Conservation (phyloP, 192 early-diverging fungal species). For the Umbelopsis isabellina region DNA sequence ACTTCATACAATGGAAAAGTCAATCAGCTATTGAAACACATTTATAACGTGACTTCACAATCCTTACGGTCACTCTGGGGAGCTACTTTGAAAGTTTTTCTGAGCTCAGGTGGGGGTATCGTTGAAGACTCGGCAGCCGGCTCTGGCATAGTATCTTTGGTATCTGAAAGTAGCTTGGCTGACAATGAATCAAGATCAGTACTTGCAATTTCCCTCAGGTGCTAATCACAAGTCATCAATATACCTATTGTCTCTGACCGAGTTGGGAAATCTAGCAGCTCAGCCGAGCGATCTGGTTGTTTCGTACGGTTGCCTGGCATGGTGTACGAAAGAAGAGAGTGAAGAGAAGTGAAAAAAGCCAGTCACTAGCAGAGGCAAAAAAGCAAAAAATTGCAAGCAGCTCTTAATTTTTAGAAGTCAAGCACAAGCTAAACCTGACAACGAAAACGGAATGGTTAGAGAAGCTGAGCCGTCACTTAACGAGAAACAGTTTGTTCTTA, state of each 20-base stretch:
- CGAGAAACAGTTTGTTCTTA: constrained; percentile 75
- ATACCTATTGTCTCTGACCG: constrained; percentile 24
- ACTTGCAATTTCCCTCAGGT: background rate
- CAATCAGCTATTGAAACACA: background rate
- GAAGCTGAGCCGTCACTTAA: constrained; percentile 50
- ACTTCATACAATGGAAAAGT: constrained; percentile 25
- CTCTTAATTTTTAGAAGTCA: background rate
- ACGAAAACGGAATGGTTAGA: constrained; percentile 39
- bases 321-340: background rate
- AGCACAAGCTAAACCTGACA: background rate
- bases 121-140: constrained; percentile 3
- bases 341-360: background rate
- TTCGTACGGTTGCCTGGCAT: constrained; percentile 7
- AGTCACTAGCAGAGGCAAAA: background rate
- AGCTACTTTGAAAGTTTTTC: constrained; percentile 48
- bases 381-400: constrained; percentile 5
- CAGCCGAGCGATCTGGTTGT: constrained; percentile 10
- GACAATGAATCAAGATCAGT: background rate
- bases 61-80: constrained; percentile 40
- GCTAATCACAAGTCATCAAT: background rate
- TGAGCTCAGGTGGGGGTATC: constrained; percentile 37
- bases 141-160: background rate
- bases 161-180: constrained; percentile 9
- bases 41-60: no score
- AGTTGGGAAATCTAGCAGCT: constrained; percentile 25